Percentiles rank a stretch among this genome's conserved stretches.
phyloP scores from a whole-genome alignment of 208 protist species.

The Acanthamoeba healyi region DNA sequence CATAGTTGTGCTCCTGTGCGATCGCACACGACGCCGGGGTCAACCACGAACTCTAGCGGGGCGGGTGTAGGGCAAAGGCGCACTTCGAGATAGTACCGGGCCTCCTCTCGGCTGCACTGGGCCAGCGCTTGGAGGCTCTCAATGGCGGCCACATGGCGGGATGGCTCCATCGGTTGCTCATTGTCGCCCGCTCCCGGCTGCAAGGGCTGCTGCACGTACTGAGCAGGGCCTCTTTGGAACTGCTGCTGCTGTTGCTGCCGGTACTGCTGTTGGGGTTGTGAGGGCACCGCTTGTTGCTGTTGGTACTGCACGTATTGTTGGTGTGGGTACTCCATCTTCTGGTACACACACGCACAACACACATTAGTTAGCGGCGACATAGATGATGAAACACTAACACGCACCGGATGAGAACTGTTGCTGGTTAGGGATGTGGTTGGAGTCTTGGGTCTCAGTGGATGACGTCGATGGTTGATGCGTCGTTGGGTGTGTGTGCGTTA shows the following conservation, averaged over 20 bases:
- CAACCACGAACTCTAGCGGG: neutral
- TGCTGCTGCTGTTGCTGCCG: neutral
- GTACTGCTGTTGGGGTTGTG: neutral
- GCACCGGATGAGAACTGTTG: too few species aligned
- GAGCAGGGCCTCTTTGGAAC: neutral
- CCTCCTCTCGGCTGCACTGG: slow-evolving; percentile 9
- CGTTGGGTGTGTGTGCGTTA: too few species aligned
- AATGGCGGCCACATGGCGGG: neutral
- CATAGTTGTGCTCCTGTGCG: slow-evolving; percentile 1
- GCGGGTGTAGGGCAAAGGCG: neutral
- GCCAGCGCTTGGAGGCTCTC: neutral
- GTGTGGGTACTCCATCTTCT: slow-evolving; percentile 45
- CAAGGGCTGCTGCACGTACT: neutral
- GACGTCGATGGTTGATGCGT: too few species aligned
- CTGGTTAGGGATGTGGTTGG: too few species aligned
- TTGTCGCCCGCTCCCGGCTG: neutral
- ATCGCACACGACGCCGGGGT: neutral
- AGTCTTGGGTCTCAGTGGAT: too few species aligned
- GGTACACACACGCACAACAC: too few species aligned
- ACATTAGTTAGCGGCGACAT: too few species aligned
- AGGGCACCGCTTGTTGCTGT: neutral
- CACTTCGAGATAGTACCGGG: neutral
- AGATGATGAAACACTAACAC: too few species aligned
- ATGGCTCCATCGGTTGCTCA: neutral
- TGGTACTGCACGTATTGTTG: slow-evolving; percentile 29